A percentile compares a stretch with the other conserved stretches of the same genome.
phyloP scores from a whole-genome alignment of 2,329 filamentous ascomycete genomes.

The Colletotrichum orbiculare region DNA sequence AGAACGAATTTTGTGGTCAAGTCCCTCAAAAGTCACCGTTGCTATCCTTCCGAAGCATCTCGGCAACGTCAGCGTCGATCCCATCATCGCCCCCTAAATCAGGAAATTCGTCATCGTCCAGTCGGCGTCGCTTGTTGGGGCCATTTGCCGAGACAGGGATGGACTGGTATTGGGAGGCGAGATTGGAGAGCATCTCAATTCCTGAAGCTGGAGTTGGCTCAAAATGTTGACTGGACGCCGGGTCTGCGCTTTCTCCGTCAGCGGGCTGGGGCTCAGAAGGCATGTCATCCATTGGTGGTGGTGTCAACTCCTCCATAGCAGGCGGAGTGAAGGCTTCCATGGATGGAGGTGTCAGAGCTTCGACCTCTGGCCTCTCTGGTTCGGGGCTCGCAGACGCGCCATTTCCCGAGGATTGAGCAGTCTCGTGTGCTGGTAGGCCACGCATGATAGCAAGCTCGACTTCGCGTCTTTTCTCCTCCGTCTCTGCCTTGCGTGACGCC shows the following conservation, averaged over 20 bases:
- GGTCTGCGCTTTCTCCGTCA: conserved; percentile 34
- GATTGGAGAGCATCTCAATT: conserved; percentile 53
- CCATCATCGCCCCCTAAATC: conserved; percentile 65
- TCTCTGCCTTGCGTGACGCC: conserved; percentile 72
- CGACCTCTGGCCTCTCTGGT: conserved; percentile 79
- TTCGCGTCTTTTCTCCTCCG: conserved; percentile 85
- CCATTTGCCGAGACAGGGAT: conserved; percentile 62
- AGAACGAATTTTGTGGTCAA: too few species aligned
- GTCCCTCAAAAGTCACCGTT: conserved; percentile 29
- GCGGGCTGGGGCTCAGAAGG: conserved; percentile 39
- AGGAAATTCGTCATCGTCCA: conserved; percentile 64
- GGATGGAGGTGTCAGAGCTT: conserved; percentile 86
- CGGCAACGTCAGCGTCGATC: conserved; percentile 67
- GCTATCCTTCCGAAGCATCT: conserved; percentile 62
- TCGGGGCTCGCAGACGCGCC: conserved; percentile 57
- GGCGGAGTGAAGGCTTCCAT: conserved; percentile 55
- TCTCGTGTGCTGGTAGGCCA: conserved; percentile 72
- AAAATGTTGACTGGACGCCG: conserved; percentile 37
- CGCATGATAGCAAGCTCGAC: conserved; percentile 94
- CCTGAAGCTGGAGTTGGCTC: conserved; percentile 43
- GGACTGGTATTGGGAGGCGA: conserved; percentile 59
- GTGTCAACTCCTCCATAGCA: conserved; percentile 40
- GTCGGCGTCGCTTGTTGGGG: conserved; percentile 66
- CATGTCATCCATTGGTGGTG: conserved; percentile 38
- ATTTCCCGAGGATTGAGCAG: conserved; percentile 59